These are phyloP conservation scores for Stachybotrys elegans DNA, from an alignment of 2,329 filamentous ascomycete genomes.

Conservation along the genomic window DNA sequence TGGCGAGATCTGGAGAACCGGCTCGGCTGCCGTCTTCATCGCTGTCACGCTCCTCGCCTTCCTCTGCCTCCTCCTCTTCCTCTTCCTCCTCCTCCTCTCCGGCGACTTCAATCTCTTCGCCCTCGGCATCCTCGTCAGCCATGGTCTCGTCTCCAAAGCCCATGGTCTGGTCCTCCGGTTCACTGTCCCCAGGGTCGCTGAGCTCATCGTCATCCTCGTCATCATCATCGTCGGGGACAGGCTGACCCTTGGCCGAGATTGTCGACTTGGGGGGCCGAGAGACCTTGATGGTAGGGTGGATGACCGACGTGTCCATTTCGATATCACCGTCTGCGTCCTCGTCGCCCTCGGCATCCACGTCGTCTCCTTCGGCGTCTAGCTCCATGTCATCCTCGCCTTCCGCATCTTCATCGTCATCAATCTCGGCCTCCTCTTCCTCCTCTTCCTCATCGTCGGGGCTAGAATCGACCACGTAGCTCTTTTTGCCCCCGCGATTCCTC, in stretches of 20 bases:
- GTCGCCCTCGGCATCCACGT: constrained; percentile 34
- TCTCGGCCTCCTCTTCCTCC: constrained; percentile 31
- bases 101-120: constrained; percentile 36
- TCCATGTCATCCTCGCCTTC: constrained; percentile 30
- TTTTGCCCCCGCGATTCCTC: constrained; percentile 50
- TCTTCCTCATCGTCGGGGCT: constrained; percentile 42
- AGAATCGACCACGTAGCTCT: constrained; percentile 56
- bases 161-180: constrained; percentile 33
- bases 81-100: constrained; percentile 34
- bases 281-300: constrained; percentile 41
- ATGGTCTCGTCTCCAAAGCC: constrained; percentile 40
- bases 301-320: constrained; percentile 37
- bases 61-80: constrained; percentile 34
- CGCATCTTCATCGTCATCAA: constrained; percentile 33
- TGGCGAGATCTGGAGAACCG: constrained; percentile 49
- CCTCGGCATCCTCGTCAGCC: constrained; percentile 41
- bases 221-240: constrained; percentile 43
- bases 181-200: constrained; percentile 48
- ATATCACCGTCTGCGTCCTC: constrained; percentile 37
- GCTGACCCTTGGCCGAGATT: constrained; percentile 28
- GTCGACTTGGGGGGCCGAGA: constrained; percentile 29
- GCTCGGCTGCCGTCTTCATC: constrained; percentile 41
- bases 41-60: constrained; percentile 35
- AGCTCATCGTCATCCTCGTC: constrained; percentile 52
- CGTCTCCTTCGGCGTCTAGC: constrained; percentile 32